Percentiles rank a stretch among this genome's conserved stretches.
phyloP scores from a whole-genome alignment of 2,329 filamentous ascomycete species.

The Daldinia sp. region DNA sequence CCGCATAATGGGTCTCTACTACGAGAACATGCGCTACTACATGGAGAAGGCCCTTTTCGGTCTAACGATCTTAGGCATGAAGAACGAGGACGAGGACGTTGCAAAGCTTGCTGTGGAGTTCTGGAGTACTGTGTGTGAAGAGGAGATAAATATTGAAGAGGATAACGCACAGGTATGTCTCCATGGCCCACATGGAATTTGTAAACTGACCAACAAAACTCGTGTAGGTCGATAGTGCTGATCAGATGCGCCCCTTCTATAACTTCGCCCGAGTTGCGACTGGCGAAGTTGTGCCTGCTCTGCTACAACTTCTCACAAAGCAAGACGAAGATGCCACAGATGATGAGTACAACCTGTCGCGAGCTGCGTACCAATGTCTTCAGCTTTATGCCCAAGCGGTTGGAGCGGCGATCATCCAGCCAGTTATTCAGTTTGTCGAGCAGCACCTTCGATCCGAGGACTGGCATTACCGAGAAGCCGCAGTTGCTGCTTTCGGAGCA shows the following conservation, averaged over 20 bases:
- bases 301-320: slow-evolving; percentile 89
- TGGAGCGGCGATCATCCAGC: slow-evolving; percentile 82
- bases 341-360: slow-evolving; percentile 96
- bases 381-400: slow-evolving; percentile 96
- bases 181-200: slow-evolving; percentile 15
- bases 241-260: slow-evolving; percentile 91
- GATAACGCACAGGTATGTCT: slow-evolving; percentile 82
- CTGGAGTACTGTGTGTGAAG: slow-evolving; percentile 99
- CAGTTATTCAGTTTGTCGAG: slow-evolving; percentile 93
- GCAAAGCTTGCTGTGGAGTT: slow-evolving; percentile 98
- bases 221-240: slow-evolving; percentile 74
- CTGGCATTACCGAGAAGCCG: slow-evolving; percentile 95
- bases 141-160: slow-evolving; percentile 97
- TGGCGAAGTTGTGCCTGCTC: slow-evolving; percentile 91
- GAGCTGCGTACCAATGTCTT: slow-evolving; percentile 95
- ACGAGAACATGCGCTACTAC: slow-evolving; percentile 99
- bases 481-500: slow-evolving; percentile 95
- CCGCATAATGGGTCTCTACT: slow-evolving; percentile 98
- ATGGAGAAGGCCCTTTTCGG: slow-evolving; percentile 99
- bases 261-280: slow-evolving; percentile 95
- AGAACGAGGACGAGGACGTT: slow-evolving; percentile 96
- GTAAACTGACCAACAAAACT: slow-evolving; percentile 28
- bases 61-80: slow-evolving; percentile 98
- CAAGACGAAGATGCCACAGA: slow-evolving; percentile 97
- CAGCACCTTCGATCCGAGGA: slow-evolving; percentile 88